These are phyloP conservation scores for Aspergillus ellipticus DNA, from an alignment of 495 filamentous ascomycete genomes.

Conservation along the genomic window DNA sequence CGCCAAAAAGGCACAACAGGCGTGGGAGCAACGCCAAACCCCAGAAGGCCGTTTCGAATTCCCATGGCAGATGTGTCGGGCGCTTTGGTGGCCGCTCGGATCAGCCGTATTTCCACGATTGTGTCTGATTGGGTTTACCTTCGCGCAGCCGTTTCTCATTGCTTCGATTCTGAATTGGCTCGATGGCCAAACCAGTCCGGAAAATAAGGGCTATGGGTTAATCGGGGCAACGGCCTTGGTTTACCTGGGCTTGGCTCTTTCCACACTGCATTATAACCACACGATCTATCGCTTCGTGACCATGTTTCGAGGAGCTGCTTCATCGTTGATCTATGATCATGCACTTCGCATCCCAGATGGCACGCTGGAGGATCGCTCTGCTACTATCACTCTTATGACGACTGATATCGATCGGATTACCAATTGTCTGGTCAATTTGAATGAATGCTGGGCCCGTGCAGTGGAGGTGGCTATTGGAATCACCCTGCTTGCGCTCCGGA, in stretches of 20 bases:
- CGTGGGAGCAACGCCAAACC: slow-evolving; percentile 30
- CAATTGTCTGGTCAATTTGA: background rate
- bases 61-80: slow-evolving; percentile 1
- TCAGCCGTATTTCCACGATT: slow-evolving; percentile 47
- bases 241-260: slow-evolving; percentile 53
- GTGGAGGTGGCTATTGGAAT: background rate
- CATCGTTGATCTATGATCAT: background rate
- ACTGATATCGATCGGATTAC: background rate
- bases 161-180: slow-evolving; percentile 42
- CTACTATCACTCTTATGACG: background rate
- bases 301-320: background rate
- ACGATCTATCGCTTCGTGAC: slow-evolving; percentile 36
- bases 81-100: slow-evolving; percentile 30
- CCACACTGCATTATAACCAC: slow-evolving; percentile 48
- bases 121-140: slow-evolving; percentile 50
- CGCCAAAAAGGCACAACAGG: slow-evolving; percentile 29
- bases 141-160: slow-evolving; percentile 61
- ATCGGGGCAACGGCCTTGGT: slow-evolving; percentile 55
- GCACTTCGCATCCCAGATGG: background rate
- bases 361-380: background rate
- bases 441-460: background rate
- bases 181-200: slow-evolving; percentile 26
- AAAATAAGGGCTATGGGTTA: slow-evolving; percentile 48
- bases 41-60: background rate
- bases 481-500: background rate